Evolutionary conservation across 2,329 filamentous ascomycete species (phyloP).

Genomic region (Talaromyces atroroseus): DNA sequence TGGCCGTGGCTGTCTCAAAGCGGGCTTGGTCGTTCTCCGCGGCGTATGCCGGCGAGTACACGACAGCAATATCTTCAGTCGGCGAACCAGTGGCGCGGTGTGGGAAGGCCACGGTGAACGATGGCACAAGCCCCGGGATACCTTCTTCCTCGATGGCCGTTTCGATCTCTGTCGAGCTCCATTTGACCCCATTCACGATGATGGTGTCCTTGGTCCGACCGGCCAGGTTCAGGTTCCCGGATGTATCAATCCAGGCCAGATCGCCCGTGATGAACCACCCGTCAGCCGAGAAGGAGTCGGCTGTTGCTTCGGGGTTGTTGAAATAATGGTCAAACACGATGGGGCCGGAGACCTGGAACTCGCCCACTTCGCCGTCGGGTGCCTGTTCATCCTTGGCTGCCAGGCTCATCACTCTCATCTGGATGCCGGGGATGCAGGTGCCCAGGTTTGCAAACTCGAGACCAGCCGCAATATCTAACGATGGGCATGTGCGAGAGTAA

Average conservation of each 20-base stretch:
- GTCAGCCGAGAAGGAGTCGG: conserved; percentile 17
- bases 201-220: conserved; percentile 36
- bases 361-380: neutral
- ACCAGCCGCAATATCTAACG: neutral
- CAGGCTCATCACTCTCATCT: neutral
- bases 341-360: conserved; percentile 7
- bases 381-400: neutral
- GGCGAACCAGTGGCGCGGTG: conserved; percentile 18
- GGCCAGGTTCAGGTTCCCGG: conserved; percentile 33
- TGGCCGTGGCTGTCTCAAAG: conserved; percentile 18
- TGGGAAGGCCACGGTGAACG: conserved; percentile 34
- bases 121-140: conserved; percentile 20
- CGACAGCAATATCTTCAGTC: conserved; percentile 34
- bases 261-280: conserved; percentile 24
- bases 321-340: conserved; percentile 20
- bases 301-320: conserved; percentile 16
- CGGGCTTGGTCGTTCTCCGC: conserved; percentile 20
- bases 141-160: conserved; percentile 28
- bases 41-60: conserved; percentile 28
- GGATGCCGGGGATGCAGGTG: neutral
- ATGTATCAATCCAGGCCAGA: conserved; percentile 25
- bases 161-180: conserved; percentile 30
- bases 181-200: conserved; percentile 42
- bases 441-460: neutral
- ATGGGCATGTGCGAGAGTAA: neutral